Base-by-base conservation (phyloP, 2,329 filamentous ascomycete species). In the Cladosporium sphaerospermum region DNA sequence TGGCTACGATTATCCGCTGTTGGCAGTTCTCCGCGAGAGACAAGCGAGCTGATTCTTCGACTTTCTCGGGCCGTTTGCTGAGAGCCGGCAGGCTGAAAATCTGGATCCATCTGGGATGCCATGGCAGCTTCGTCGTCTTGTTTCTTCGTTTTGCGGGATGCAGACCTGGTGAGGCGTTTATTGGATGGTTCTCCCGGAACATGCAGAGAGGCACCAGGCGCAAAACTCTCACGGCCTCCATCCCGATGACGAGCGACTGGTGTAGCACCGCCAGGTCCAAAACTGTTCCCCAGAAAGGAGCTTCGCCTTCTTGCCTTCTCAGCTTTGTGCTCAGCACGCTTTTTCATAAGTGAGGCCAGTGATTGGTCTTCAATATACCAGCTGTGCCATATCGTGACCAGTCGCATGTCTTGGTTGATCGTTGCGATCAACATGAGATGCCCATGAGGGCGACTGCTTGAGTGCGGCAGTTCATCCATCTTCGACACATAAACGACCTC, bases 11-110 rank as follows among this genome's bases (percentile, higher is more conserved):
- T 62, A 23, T 56, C 59, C 44, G 64, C 62, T 9, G 88, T 85
- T 0, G 89, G 92, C 16, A 96, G 75, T 66, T 96, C 92, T 32
- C 88, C 87, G 62, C 92, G 80, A 13, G 91, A 91, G 50, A 96
- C 77, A 71, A 96, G 80, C 13, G 92, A 97, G 73, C 93, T 99
- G 23, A 97, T 86, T 47, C 93, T 82, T 41, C 93, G 83, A n/a
- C 81, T 82, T 41, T 81, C 78, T 57, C 78, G 79, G n/a, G 71
- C 70, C 23, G 59, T 43, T 14, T 78, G 77, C 44, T 78, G 76
- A 32, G 78, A 73, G 9, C 52, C 54, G n/a, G 48, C 51, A 52
- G 67, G 64, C 39, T 72, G 69, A 47, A 69, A 76, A 47, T 76
- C 74, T 14, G 75, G 75, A 54, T 78, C 75, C 52, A 78, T 69